phyloP scores from a whole-genome alignment of 306 rosid species.

The Sophora flavescens region DNA sequence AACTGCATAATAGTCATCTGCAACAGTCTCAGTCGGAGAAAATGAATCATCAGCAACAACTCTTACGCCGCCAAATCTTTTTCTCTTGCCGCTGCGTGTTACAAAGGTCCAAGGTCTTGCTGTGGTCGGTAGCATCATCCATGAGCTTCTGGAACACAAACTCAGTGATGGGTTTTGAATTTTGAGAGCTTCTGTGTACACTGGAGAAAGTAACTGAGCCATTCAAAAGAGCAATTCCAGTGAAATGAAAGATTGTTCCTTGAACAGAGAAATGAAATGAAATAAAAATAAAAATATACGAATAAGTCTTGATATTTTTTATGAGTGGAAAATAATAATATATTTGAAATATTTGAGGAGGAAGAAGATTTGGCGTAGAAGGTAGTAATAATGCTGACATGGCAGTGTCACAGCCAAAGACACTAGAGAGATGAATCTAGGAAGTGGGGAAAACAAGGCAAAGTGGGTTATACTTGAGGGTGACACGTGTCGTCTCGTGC shows the following conservation, averaged over 20 bases:
- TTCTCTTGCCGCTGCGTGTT: slow-evolving; percentile 53
- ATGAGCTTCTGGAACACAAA: slow-evolving; percentile 55
- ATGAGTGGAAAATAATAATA: slow-evolving; percentile 36
- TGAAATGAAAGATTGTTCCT: not conserved
- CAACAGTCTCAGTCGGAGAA: slow-evolving; percentile 57
- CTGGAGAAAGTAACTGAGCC: slow-evolving; percentile 76
- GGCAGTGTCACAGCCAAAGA: slow-evolving; percentile 66
- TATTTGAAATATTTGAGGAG: slow-evolving; percentile 54
- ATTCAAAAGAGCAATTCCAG: slow-evolving; percentile 41
- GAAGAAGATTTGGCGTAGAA: slow-evolving; percentile 60
- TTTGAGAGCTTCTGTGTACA: slow-evolving; percentile 71
- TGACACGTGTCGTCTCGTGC: slow-evolving; percentile 47
- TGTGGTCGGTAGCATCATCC: slow-evolving; percentile 52
- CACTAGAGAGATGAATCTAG: slow-evolving; percentile 47
- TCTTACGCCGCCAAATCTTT: slow-evolving; percentile 59
- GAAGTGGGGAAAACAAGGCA: slow-evolving; percentile 27
- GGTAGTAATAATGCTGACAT: slow-evolving; percentile 55
- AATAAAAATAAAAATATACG: not conserved
- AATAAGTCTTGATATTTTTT: slow-evolving; percentile 26
- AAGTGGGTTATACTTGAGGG: slow-evolving; percentile 1
- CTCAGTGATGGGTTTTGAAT: slow-evolving; percentile 57
- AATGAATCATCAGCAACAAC: slow-evolving; percentile 66
- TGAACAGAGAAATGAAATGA: not conserved
- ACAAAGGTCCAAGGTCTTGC: slow-evolving; percentile 46
- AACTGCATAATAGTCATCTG: slow-evolving; percentile 90